These are phyloP conservation scores for Sclerospora graminicola DNA, from an alignment of 352 stramenopile species.

Conservation along the genomic window DNA sequence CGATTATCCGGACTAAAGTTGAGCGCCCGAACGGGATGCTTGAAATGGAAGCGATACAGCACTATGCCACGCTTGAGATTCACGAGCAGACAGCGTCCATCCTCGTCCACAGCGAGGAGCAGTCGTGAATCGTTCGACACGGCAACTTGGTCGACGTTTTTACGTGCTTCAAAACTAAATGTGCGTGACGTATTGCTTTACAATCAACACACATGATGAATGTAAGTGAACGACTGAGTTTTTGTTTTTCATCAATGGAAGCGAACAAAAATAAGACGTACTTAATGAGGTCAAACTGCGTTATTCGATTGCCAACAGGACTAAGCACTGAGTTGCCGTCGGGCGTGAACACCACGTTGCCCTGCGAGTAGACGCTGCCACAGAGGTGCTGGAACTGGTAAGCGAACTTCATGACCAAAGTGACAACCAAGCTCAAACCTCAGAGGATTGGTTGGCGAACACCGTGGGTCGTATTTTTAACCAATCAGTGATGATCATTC, in stretches of 20 bases:
- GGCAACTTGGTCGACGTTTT: slow-evolving; percentile 81
- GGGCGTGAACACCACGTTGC: slow-evolving; percentile 89
- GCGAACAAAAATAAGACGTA: slow-evolving; percentile 23
- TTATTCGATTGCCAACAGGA: slow-evolving; percentile 91
- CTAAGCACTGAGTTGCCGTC: slow-evolving; percentile 89
- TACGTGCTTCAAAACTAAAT: slow-evolving; percentile 87
- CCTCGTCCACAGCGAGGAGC: slow-evolving; percentile 84
- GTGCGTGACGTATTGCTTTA: slow-evolving; percentile 79
- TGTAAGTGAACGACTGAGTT: too few species aligned
- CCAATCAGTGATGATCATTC: slow-evolving; percentile 14
- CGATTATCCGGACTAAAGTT: slow-evolving; percentile 85
- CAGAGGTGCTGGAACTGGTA: slow-evolving; percentile 91
- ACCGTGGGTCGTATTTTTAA: slow-evolving; percentile 14
- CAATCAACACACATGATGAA: too few species aligned
- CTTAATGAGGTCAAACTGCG: slow-evolving; percentile 91
- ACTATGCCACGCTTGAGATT: slow-evolving; percentile 86
- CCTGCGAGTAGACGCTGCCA: slow-evolving; percentile 89
- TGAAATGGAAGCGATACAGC: slow-evolving; percentile 92
- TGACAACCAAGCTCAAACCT: too few species aligned
- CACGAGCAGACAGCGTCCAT: slow-evolving; percentile 85
- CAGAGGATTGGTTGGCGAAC: slow-evolving; percentile 35
- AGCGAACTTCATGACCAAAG: slow-evolving; percentile 73
- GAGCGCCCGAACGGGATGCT: slow-evolving; percentile 78
- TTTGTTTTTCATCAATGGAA: too few species aligned
- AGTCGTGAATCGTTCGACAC: slow-evolving; percentile 86